Conservation (phyloP, 2,329 filamentous ascomycete genomes). For the Aureobasidium sp. region DNA sequence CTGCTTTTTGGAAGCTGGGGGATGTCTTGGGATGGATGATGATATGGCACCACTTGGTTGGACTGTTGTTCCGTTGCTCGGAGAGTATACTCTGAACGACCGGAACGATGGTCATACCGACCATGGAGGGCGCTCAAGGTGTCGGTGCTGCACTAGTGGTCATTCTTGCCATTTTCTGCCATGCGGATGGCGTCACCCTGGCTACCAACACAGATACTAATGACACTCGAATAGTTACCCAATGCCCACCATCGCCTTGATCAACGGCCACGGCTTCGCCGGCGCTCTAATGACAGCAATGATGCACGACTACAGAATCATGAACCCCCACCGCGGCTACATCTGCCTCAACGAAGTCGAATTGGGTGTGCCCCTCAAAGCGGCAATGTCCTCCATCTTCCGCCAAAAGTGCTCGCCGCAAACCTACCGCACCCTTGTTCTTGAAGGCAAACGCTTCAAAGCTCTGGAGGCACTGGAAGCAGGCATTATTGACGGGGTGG, state of each 20-base stretch:
- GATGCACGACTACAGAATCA: constrained; percentile 77
- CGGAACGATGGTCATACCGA: background rate
- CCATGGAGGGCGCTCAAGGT: background rate
- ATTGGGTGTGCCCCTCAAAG: constrained; percentile 67
- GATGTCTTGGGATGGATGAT: too few species aligned
- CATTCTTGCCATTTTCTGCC: background rate
- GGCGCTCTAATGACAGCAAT: constrained; percentile 75
- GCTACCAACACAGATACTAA: background rate
- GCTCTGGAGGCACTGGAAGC: constrained; percentile 56
- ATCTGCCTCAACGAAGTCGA: constrained; percentile 76
- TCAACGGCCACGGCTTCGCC: constrained; percentile 74
- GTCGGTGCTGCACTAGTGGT: background rate
- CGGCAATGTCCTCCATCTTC: constrained; percentile 70
- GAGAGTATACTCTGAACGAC: too few species aligned
- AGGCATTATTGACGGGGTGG: constrained; percentile 63
- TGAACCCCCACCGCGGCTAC: constrained; percentile 64
- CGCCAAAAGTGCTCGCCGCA: constrained; percentile 55
- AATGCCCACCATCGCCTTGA: constrained; percentile 73
- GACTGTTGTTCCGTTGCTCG: background rate
- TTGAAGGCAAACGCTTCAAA: constrained; percentile 64
- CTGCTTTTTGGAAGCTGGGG: background rate
- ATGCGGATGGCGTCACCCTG: background rate
- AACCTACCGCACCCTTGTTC: constrained; percentile 57
- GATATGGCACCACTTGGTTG: background rate
- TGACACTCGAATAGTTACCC: constrained; percentile 47